Evolutionary conservation across 306 rosid genomes (phyloP), one percentile per base, ranked within the genome.

Genomic region (Canavalia ensiformis): DNA sequence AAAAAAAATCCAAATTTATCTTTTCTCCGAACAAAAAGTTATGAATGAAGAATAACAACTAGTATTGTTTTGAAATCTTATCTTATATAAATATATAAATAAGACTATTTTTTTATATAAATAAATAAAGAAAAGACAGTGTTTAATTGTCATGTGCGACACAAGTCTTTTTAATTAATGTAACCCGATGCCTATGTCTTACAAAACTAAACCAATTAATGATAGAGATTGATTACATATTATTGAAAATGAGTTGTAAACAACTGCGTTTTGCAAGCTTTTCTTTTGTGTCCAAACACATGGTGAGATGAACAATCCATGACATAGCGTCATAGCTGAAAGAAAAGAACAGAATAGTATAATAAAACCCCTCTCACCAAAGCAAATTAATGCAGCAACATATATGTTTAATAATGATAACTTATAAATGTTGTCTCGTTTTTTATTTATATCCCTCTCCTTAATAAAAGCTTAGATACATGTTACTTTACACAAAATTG

Each of bases 401-500:
- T 18, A n/a, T 33, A 64, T 30, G 5, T 77, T 71, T 33, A 18
- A 71, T 72, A 77, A 68, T 35, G 33, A 49, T 37, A 67, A 75
- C 47, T 57, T 75, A 75, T 54, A 37, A 69, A 33, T 34, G 29
- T 44, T 68, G 37, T 13, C 72, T 42, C 2, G 3, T 39, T 51
- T 35, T 62, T 39, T 7, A 13, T 3, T 30, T 78, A 45, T 33
- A 45, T 33, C 3, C 7, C 0, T 37, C 41, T 52, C 42, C 72
- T 54, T 37, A 65, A 44, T 31, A 25, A 41, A 75, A 35, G 76
- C 54, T 46, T 68, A 18, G 18, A 18, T 56, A 11, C 44, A 62
- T 77, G 74, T 34, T 69, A 52, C 79, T 42, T 79, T 52, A 28
- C 60, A 77, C 25, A 51, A 50, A 13, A 8, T 54, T 47, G 5